A percentile compares a stretch with the other conserved stretches of the same genome.
Conservation (phyloP, 352 stramenopile species). For the Elongisporangium senticosum region DNA sequence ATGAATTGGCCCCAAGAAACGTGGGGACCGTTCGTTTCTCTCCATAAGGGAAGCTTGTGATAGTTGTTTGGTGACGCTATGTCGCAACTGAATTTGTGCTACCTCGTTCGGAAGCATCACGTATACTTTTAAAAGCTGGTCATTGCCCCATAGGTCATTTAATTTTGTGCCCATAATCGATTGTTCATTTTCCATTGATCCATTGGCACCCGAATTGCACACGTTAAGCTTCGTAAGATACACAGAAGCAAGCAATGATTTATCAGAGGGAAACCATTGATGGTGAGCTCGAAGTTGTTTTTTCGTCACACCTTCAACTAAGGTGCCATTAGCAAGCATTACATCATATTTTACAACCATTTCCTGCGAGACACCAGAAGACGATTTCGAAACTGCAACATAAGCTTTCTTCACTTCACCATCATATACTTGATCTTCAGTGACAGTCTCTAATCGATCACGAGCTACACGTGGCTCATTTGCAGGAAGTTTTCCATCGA, state of each 20-base stretch:
- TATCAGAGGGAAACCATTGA: conserved; percentile 36
- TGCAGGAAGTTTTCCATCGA: conserved; percentile 20
- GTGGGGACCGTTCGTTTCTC: conserved; percentile 24
- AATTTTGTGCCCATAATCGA: conserved; percentile 15
- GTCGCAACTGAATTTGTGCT: conserved; percentile 27
- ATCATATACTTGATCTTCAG: conserved; percentile 22
- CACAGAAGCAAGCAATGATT: conserved; percentile 27
- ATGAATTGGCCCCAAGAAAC: conserved; percentile 59
- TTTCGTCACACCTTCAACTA: conserved; percentile 21
- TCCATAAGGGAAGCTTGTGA: conserved; percentile 25
- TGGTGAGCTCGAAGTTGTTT: conserved; percentile 29
- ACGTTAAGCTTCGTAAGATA: conserved; percentile 18
- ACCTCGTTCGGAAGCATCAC: conserved; percentile 27
- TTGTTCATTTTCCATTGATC: conserved; percentile 1
- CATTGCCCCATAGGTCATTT: conserved; percentile 31
- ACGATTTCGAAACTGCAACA: background rate
- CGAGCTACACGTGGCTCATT: conserved; percentile 29
- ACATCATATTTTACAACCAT: conserved; percentile 31
- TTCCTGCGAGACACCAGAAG: background rate
- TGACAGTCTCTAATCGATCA: conserved; percentile 22
- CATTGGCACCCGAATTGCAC: conserved; percentile 10
- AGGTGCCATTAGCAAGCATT: conserved; percentile 31
- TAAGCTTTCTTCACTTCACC: conserved; percentile 24
- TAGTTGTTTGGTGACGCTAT: conserved; percentile 32
- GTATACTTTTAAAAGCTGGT: conserved; percentile 49